Evolutionary conservation across 768 basidiomycete species (phyloP).

Genomic region (Serendipita vermifera): DNA sequence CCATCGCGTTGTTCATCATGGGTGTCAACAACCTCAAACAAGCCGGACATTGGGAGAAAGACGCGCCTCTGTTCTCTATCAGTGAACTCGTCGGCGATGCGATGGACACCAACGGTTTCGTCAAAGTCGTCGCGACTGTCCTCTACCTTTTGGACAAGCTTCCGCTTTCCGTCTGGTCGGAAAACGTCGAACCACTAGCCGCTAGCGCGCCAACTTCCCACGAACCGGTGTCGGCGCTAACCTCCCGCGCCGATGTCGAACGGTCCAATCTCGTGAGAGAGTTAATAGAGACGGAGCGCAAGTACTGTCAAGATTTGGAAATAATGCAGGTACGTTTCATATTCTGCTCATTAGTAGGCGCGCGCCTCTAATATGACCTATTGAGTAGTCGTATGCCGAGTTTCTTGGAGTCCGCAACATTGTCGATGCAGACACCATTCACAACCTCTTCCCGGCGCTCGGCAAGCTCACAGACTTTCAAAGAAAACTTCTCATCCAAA

Average conservation of each 20-base stretch:
- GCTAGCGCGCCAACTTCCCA: conserved; percentile 12
- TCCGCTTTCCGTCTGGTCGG: conserved; percentile 53
- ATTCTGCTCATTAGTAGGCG: conserved; percentile 8
- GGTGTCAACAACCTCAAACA: conserved; percentile 56
- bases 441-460: conserved; percentile 87
- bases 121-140: conserved; percentile 90
- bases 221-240: conserved; percentile 13
- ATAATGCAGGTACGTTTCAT: conserved; percentile 70
- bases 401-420: conserved; percentile 69
- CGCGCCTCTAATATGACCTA: background rate
- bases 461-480: conserved; percentile 95
- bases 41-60: conserved; percentile 46
- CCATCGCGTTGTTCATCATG: conserved; percentile 86
- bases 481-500: conserved; percentile 78
- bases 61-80: conserved; percentile 69
- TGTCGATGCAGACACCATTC: conserved; percentile 90
- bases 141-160: conserved; percentile 69
- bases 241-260: conserved; percentile 40
- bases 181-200: conserved; percentile 30
- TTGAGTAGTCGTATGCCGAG: conserved; percentile 68
- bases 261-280: conserved; percentile 73
- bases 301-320: conserved; percentile 93
- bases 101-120: conserved; percentile 84
- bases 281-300: conserved; percentile 87
- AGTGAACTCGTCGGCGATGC: conserved; percentile 76